Evolutionary conservation across 805 yeast genomes (phyloP).

Genomic region (Lachancea kluyveri): DNA sequence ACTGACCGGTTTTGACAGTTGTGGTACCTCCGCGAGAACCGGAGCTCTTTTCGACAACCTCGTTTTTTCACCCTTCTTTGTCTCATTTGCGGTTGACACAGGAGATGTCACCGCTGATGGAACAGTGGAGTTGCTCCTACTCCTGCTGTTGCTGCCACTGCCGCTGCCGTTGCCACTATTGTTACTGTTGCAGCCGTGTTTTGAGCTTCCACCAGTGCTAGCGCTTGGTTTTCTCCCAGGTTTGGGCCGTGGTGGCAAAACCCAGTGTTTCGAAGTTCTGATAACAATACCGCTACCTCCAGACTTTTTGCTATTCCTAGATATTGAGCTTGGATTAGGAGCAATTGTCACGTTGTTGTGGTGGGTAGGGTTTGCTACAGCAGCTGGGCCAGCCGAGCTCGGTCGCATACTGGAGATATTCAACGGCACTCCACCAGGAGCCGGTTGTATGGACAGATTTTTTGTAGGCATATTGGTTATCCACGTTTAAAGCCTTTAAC

Average conservation of each 20-base stretch:
- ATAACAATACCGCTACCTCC: conserved; percentile 26
- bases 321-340: conserved; percentile 9
- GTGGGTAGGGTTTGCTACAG: too few relatives aligned
- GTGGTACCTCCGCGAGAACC: too few relatives aligned
- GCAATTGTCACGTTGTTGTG: conserved; percentile 8
- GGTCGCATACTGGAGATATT: not conserved
- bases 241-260: conserved; percentile 77
- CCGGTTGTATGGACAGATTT: conserved; percentile 17
- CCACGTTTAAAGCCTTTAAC: too few relatives aligned
- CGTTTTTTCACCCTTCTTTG: too few relatives aligned
- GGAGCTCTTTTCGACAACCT: too few relatives aligned
- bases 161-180: conserved; percentile 7
- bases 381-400: too few relatives aligned
- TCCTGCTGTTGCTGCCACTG: not conserved
- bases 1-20: too few relatives aligned
- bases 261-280: conserved; percentile 75
- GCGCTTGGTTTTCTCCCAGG: conserved; percentile 49
- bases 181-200: not conserved
- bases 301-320: conserved; percentile 11
- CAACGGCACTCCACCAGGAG: conserved; percentile 6
- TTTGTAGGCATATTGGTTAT: conserved; percentile 13
- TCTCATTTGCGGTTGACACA: too few relatives aligned
- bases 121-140: not conserved
- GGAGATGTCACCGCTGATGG: too few relatives aligned
- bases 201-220: conserved; percentile 3